Evolutionary conservation across 148 eudicot genomes (phyloP).

Genomic region (Selenicereus undatus): DNA sequence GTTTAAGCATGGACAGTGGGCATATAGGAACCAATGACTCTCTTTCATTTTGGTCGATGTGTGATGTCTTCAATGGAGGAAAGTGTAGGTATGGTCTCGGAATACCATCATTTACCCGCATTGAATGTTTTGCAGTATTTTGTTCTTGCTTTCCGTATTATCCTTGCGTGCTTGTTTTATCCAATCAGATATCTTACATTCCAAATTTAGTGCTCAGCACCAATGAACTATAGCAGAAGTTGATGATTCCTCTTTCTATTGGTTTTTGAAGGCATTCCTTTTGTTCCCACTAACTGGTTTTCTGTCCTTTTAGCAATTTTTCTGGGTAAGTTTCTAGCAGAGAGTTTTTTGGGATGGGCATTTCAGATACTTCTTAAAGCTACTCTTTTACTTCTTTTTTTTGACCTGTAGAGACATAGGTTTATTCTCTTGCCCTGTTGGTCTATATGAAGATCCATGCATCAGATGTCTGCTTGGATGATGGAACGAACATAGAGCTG

Average conservation of each 20-base stretch:
- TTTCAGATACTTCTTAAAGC: not conserved
- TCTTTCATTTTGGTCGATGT: conserved; percentile 81
- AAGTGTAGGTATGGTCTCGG: conserved; percentile 59
- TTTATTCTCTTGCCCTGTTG: not conserved
- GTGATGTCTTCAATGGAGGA: conserved; percentile 91
- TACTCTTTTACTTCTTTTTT: not conserved
- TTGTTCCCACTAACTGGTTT: not conserved
- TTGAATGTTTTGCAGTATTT: not conserved
- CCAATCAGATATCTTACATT: not conserved
- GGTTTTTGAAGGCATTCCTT: not conserved
- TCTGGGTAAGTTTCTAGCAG: not conserved
- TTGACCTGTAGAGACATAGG: not conserved
- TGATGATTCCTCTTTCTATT: not conserved
- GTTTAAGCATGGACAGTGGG: conserved; percentile 51
- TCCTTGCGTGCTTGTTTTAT: not conserved
- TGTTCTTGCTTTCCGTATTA: not conserved
- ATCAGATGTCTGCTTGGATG: not conserved
- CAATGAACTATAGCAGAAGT: too few relatives aligned
- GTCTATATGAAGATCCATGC: not conserved
- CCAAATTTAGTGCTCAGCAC: not conserved
- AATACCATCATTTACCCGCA: not conserved
- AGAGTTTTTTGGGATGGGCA: not conserved
- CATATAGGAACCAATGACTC: conserved; percentile 38
- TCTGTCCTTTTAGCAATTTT: not conserved
- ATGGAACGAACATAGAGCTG: not conserved